Percentiles rank a stretch among this genome's conserved stretches.
phyloP scores from a whole-genome alignment of 1,139 yeast genomes.

The Kodamaea sp. region DNA sequence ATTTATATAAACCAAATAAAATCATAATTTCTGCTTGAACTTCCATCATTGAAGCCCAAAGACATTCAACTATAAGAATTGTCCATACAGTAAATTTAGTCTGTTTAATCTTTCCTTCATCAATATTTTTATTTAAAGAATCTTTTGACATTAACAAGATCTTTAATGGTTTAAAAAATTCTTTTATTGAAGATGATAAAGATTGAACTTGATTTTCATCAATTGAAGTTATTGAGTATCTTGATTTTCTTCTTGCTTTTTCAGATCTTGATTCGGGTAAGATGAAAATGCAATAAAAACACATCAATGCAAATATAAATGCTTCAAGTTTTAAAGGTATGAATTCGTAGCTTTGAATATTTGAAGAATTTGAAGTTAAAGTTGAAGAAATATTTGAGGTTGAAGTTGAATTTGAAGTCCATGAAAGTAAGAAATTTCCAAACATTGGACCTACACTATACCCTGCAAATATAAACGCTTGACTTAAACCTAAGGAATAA shows the following conservation, averaged over 20 bases:
- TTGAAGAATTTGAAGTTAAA: neutral
- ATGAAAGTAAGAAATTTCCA: conserved; percentile 37
- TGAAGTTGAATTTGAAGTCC: conserved; percentile 1
- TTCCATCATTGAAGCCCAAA: conserved; percentile 29
- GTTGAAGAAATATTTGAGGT: neutral
- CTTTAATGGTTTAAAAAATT: conserved; percentile 46
- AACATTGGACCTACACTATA: conserved; percentile 61
- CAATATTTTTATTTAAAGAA: conserved; percentile 16
- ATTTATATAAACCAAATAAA: conserved; percentile 56
- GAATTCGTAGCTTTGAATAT: conserved; percentile 19
- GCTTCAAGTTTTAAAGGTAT: conserved; percentile 32
- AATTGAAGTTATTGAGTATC: conserved; percentile 27
- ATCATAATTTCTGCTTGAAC: conserved; percentile 46
- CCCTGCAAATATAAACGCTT: conserved; percentile 59
- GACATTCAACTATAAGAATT: conserved; percentile 47
- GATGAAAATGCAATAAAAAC: conserved; percentile 31
- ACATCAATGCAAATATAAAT: conserved; percentile 18
- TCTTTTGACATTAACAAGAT: conserved; percentile 38
- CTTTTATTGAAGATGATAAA: too few relatives aligned
- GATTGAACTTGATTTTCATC: neutral
- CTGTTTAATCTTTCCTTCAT: conserved; percentile 9
- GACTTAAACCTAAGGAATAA: conserved; percentile 51
- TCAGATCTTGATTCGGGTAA: conserved; percentile 53
- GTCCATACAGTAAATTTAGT: conserved; percentile 37
- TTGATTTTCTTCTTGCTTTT: conserved; percentile 42